Evolutionary conservation across 2,329 filamentous ascomycete genomes (phyloP), one percentile per base, ranked within the genome.

Genomic region (Lecanicillium sp.): DNA sequence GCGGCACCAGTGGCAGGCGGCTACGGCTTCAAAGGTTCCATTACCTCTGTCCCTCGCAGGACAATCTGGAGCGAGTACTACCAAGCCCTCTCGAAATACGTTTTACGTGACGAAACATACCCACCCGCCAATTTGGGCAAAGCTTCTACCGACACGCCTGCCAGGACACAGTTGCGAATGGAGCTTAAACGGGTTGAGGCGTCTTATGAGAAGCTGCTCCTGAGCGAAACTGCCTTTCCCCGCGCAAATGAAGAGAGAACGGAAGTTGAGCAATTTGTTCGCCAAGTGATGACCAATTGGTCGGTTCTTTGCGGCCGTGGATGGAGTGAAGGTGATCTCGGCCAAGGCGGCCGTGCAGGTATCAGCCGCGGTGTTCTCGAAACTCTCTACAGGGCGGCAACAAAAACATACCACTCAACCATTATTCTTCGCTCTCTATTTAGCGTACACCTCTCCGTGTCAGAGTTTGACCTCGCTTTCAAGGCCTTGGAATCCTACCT

Each of bases 321-420:
- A 13, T 95, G 89, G 89, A 73, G 71, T 30, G 83, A 94, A 46
- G 67, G 78, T 38, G 87, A 95, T 48, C 70, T 95, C 19, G 88
- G 86, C 4, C 77, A 82, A 51, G 87, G 85, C 5, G 89, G 88
- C 8, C 84, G 87, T 50, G 78, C 82, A 52, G 77, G 73, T 16
- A 66, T 90, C 14, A 84, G 84, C 45, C 78, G 83, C 38, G 80
- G 80, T 36, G 79, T 94, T 22, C 73, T 98, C 29, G 89, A 92
- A 58, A 85, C 88, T 19, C 70, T 98, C 6, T 98, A 96, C 59
- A 83, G 83, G 29, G 86, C 89, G 16, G 86, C 90, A 7, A 87
- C 84, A 9, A 95, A 92, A 59, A 95, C 89, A 0, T 98, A 92
- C 54, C 92, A 98, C 60, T 98, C 92, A 2, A 94, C 90, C 2